phyloP scores from a whole-genome alignment of 768 basidiomycete species.

The Pulveroboletus sp. region DNA sequence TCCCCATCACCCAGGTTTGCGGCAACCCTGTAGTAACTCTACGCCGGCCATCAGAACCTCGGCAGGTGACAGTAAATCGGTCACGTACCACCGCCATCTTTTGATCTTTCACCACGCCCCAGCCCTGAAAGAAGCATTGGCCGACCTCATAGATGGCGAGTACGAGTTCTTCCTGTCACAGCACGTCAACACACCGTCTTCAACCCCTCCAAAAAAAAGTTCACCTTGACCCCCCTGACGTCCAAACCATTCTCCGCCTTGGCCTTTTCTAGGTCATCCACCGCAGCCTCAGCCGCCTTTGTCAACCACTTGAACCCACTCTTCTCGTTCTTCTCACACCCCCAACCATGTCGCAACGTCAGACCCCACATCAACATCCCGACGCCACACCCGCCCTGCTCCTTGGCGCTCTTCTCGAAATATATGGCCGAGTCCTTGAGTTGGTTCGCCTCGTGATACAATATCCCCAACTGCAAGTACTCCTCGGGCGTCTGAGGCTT shows the following conservation, averaged over 20 bases:
- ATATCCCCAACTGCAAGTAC: constrained; percentile 72
- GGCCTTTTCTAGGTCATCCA: constrained; percentile 68
- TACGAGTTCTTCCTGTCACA: constrained; percentile 65
- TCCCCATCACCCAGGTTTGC: constrained; percentile 82
- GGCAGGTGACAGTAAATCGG: background rate
- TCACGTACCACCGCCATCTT: constrained; percentile 79
- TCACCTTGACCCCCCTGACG: constrained; percentile 50
- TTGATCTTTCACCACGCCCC: constrained; percentile 84
- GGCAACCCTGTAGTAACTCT: constrained; percentile 84
- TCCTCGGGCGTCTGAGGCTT: constrained; percentile 51
- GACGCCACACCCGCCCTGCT: constrained; percentile 75
- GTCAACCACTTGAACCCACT: constrained; percentile 79
- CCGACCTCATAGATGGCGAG: constrained; percentile 91
- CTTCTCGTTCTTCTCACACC: constrained; percentile 73
- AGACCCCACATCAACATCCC: constrained; percentile 95
- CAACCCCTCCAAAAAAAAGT: background rate
- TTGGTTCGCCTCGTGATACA: constrained; percentile 70
- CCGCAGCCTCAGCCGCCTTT: constrained; percentile 76
- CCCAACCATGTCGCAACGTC: constrained; percentile 85
- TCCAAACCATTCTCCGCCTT: constrained; percentile 53
- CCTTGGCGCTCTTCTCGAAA: constrained; percentile 74
- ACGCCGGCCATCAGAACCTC: constrained; percentile 1
- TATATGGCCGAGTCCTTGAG: constrained; percentile 63
- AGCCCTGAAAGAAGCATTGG: constrained; percentile 89
- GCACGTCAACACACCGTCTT: background rate